phyloP scores from a whole-genome alignment of 1,284 basidiomycete genomes.

The Tilletiopsis washingtonensis region DNA sequence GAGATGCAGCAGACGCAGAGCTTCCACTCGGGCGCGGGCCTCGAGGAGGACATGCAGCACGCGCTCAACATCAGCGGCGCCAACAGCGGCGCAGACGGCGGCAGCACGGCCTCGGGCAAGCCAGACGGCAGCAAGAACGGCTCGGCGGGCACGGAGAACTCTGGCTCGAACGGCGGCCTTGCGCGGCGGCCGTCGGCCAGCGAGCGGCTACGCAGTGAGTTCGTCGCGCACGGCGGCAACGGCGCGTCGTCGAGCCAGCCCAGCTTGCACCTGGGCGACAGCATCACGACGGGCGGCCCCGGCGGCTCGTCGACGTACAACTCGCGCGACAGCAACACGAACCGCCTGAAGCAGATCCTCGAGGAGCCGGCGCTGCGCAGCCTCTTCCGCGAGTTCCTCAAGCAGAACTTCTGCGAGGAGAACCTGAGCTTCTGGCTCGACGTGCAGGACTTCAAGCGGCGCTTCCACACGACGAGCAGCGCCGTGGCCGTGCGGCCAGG shows the following conservation, averaged over 20 bases:
- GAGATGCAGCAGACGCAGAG: conserved; percentile 1
- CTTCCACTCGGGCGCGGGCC: background rate
- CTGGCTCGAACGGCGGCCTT: conserved; percentile 60
- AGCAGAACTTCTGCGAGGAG: conserved; percentile 94
- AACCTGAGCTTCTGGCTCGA: conserved; percentile 96
- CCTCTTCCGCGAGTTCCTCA: conserved; percentile 87
- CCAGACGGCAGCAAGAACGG: background rate
- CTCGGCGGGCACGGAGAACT: background rate
- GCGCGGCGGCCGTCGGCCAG: conserved; percentile 69
- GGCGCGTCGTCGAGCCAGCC: background rate
- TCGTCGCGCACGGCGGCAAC: conserved; percentile 24
- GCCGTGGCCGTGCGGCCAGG: conserved; percentile 59
- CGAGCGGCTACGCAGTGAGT: conserved; percentile 61
- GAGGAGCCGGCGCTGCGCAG: conserved; percentile 83
- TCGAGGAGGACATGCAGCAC: background rate
- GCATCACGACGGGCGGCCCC: background rate
- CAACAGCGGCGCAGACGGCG: background rate
- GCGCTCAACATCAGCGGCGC: background rate
- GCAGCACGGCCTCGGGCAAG: no score
- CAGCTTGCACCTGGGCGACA: background rate
- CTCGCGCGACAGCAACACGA: conserved; percentile 67
- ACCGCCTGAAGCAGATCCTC: conserved; percentile 81
- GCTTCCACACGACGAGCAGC: conserved; percentile 88
- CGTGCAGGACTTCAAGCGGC: conserved; percentile 90
- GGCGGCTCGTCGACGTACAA: conserved; percentile 39